A percentile compares a stretch with the other conserved stretches of the same genome.
Conservation (phyloP, 371 early-diverging fungal species). For the Circinella umbellata region DNA sequence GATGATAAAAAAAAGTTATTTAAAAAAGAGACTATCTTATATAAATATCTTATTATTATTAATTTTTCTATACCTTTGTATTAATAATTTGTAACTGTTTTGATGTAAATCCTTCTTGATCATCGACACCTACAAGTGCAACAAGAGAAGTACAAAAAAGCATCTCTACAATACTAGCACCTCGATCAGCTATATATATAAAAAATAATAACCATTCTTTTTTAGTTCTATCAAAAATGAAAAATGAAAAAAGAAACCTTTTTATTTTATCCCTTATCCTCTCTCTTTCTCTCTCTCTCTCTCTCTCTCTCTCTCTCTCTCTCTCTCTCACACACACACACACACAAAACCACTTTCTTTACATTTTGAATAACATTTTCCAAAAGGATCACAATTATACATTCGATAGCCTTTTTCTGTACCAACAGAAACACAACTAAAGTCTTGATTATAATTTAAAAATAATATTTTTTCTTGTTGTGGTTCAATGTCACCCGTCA, state of each 20-base stretch:
- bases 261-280: no score
- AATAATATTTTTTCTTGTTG: conserved; percentile 73
- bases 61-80: conserved; percentile 80
- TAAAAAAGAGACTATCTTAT: no score
- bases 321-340: background rate
- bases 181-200: conserved; percentile 69
- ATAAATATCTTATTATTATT: conserved; percentile 35
- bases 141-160: conserved; percentile 95
- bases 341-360: conserved; percentile 56
- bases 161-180: conserved; percentile 95
- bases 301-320: background rate
- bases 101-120: conserved; percentile 88
- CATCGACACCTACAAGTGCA: conserved; percentile 94
- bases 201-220: background rate
- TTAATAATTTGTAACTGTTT: conserved; percentile 92
- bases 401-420: conserved; percentile 87
- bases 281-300: background rate
- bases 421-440: conserved; percentile 88
- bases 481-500: conserved; percentile 59
- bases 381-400: conserved; percentile 95
- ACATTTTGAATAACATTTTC: conserved; percentile 87
- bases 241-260: no score
- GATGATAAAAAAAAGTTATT: no score
- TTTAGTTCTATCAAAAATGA: no score
- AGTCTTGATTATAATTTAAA: conserved; percentile 95